Evolutionary conservation across 768 basidiomycete genomes (phyloP).

Genomic region (Lyophyllum decastes): DNA sequence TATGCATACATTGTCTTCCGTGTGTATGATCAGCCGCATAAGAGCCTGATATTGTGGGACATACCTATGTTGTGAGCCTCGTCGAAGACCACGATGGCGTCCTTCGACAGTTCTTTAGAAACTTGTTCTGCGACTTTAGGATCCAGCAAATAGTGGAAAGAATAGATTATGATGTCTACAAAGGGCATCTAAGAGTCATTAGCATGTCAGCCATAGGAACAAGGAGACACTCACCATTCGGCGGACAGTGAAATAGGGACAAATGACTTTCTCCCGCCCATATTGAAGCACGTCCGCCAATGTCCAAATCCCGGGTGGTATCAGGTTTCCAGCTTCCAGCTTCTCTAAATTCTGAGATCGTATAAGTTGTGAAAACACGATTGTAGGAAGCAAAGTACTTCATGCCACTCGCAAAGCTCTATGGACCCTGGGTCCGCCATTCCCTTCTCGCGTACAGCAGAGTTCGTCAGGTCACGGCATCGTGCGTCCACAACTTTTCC

Average conservation of each 20-base stretch:
- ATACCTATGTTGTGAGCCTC: slow-evolving; percentile 98
- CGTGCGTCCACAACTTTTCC: slow-evolving; percentile 96
- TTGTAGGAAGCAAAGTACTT: slow-evolving; percentile 51
- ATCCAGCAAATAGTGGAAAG: slow-evolving; percentile 97
- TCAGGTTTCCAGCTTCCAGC: slow-evolving; percentile 76
- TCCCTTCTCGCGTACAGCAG: slow-evolving; percentile 80
- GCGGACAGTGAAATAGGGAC: slow-evolving; percentile 95
- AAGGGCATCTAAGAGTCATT: slow-evolving; percentile 76
- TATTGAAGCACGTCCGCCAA: slow-evolving; percentile 90
- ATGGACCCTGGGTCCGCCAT: slow-evolving; percentile 86
- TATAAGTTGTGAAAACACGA: slow-evolving; percentile 8
- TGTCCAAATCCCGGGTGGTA: slow-evolving; percentile 91
- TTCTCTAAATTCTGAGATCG: slow-evolving; percentile 72
- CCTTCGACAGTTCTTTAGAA: slow-evolving; percentile 95
- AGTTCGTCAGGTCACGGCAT: slow-evolving; percentile 92
- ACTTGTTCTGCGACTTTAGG: slow-evolving; percentile 99
- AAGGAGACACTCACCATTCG: slow-evolving; percentile 70
- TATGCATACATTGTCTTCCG: slow-evolving; percentile 95
- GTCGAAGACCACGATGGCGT: slow-evolving; percentile 98
- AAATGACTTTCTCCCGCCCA: slow-evolving; percentile 81
- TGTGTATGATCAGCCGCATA: slow-evolving; percentile 25
- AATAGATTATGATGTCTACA: slow-evolving; percentile 96
- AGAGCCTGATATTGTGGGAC: not conserved
- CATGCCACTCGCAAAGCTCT: slow-evolving; percentile 93
- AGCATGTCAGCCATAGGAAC: slow-evolving; percentile 1